A percentile compares a stretch with the other conserved stretches of the same genome.
Conservation (phyloP, 2,329 filamentous ascomycete genomes). For the Penicillium sp. region DNA sequence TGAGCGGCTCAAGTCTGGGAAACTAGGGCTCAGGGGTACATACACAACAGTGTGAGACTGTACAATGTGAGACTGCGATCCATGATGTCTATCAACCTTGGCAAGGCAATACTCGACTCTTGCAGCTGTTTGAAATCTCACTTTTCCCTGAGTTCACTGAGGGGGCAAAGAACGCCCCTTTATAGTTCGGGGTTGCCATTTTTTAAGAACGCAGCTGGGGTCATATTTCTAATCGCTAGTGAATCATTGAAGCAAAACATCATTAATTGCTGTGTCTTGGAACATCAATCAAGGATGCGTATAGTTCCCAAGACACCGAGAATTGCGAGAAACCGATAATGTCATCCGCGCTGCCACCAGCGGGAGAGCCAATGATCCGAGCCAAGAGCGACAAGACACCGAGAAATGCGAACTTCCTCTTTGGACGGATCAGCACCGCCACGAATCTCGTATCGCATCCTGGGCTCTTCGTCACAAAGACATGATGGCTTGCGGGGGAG, state of each 20-base stretch:
- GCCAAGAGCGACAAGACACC: constrained; percentile 14
- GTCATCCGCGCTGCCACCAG: constrained; percentile 8
- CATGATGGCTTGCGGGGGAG: constrained; percentile 8
- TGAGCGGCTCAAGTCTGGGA: background rate
- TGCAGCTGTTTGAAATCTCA: background rate
- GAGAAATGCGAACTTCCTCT: constrained; percentile 23
- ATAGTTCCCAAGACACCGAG: constrained; percentile 17
- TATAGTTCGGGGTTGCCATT: background rate
- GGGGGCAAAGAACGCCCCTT: background rate
- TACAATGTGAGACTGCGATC: background rate
- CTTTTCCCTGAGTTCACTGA: background rate
- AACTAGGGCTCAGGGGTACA: background rate
- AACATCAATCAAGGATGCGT: constrained; percentile 10
- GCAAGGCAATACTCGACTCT: background rate
- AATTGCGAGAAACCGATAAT: constrained; percentile 6
- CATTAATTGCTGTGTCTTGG: background rate
- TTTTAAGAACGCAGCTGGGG: background rate
- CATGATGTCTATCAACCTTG: background rate
- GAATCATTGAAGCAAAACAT: background rate
- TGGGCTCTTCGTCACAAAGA: background rate
- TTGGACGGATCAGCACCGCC: constrained; percentile 11
- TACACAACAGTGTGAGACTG: background rate
- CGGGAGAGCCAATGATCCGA: constrained; percentile 7
- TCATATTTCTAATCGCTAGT: background rate
- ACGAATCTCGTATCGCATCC: constrained; percentile 9